These are phyloP conservation scores for Fusarium pseudograminearum DNA, from an alignment of 2,329 filamentous ascomycete genomes.

Conservation along the genomic window DNA sequence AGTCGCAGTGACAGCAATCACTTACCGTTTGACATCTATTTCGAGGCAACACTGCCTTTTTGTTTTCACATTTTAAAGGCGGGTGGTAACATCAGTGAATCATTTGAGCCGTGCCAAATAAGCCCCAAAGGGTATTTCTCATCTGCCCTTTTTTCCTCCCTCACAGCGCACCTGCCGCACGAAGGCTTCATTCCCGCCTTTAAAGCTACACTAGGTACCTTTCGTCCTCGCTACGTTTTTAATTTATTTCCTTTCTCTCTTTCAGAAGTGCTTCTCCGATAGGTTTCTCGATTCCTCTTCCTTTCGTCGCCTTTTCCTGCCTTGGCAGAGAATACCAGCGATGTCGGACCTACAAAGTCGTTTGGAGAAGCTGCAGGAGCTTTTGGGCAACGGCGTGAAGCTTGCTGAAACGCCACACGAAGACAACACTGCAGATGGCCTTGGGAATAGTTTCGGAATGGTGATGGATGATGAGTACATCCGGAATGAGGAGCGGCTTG, in stretches of 20 bases:
- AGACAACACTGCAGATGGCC: not conserved
- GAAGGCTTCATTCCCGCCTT: not conserved
- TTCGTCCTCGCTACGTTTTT: not conserved
- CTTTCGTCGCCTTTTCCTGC: not conserved
- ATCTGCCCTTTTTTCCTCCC: conserved; percentile 11
- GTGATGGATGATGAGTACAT: conserved; percentile 20
- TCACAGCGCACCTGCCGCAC: conserved; percentile 2
- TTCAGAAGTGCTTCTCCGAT: not conserved
- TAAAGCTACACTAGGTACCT: not conserved
- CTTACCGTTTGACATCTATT: conserved; percentile 7
- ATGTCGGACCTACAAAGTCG: conserved; percentile 42
- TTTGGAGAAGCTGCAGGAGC: conserved; percentile 38
- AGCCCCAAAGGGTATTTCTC: conserved; percentile 1
- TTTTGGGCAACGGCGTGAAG: conserved; percentile 40
- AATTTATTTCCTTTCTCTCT: not conserved
- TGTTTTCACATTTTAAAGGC: not conserved
- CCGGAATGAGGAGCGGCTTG: not conserved
- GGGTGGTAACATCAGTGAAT: conserved; percentile 13
- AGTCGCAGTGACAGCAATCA: conserved; percentile 5
- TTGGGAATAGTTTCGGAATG: conserved; percentile 4
- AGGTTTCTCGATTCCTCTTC: not conserved
- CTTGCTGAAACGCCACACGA: conserved; percentile 24
- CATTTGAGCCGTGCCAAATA: conserved; percentile 9
- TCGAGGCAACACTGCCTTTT: not conserved
- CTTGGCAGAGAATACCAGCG: not conserved